Conservation (phyloP, 768 basidiomycete genomes). For the Boletus pseudopeckii region DNA sequence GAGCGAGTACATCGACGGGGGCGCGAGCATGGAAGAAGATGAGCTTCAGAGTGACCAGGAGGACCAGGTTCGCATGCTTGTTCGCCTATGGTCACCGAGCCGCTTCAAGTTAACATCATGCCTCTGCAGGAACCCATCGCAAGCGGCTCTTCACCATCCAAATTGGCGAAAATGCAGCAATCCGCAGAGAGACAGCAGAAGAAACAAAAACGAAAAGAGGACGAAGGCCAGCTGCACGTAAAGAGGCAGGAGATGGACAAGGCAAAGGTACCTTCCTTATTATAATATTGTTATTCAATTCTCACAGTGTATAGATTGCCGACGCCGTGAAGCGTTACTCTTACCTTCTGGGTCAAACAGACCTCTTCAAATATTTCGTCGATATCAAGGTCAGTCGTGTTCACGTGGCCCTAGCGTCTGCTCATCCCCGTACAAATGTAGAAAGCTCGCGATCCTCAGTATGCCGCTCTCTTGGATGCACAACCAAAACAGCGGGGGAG, state of each 20-base stretch:
- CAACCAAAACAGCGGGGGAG: slow-evolving; percentile 84
- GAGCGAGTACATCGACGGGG: slow-evolving; percentile 63
- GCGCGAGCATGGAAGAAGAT: slow-evolving; percentile 55
- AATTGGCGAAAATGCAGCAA: slow-evolving; percentile 36
- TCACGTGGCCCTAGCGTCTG: not conserved
- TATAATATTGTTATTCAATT: not conserved
- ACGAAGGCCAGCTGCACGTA: slow-evolving; percentile 63
- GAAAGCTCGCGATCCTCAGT: slow-evolving; percentile 89
- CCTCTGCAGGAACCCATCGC: slow-evolving; percentile 18
- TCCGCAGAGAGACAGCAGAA: slow-evolving; percentile 40
- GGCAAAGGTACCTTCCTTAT: slow-evolving; percentile 58
- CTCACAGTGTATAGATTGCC: slow-evolving; percentile 53
- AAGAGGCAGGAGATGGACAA: slow-evolving; percentile 87
- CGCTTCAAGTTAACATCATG: not conserved
- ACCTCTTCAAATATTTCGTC: slow-evolving; percentile 97
- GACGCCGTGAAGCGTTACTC: slow-evolving; percentile 97
- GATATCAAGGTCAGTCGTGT: slow-evolving; percentile 75
- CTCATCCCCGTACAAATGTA: slow-evolving; percentile 29
- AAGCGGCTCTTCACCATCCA: slow-evolving; percentile 28
- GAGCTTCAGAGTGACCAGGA: slow-evolving; percentile 57
- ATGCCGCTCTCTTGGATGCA: slow-evolving; percentile 83
- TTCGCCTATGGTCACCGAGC: not conserved
- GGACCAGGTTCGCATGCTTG: slow-evolving; percentile 28
- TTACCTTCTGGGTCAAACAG: slow-evolving; percentile 97
- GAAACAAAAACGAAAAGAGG: slow-evolving; percentile 58